Base-by-base conservation (phyloP, 768 basidiomycete species). In the Rhodotorula kratochvilovae region DNA sequence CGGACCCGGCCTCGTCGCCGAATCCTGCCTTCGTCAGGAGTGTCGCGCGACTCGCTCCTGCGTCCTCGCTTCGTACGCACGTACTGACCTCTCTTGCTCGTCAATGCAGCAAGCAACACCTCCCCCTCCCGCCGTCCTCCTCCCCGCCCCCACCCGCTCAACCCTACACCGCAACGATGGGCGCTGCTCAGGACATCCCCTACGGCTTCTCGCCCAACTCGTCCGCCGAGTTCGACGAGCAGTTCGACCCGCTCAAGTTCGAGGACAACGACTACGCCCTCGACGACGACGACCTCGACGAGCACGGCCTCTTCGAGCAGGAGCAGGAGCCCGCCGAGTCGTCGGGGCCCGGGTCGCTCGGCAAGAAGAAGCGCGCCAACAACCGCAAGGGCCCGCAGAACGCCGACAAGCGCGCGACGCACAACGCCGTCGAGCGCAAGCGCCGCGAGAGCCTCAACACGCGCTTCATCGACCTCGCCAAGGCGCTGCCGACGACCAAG, bases 341-440 rank as follows among this genome's bases (percentile, higher is more conserved):
- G 43, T 33, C 29, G 23, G n/a, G n/a, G n/a, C 43, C 31, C 3
- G 35, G 48, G 16, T 29, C 58, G 58, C 4, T 16, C 25, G 25
- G n/a, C n/a, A 66, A 66, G 63, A 56, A 43, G 46, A 66, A 66
- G 63, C 63, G 61, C 23, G 2, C 33, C 29, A 68, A 68, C 66
- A 64, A 65, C 59, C 71, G 71, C 63, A 68, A 65, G 59, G 72
- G 72, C 2, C 72, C 72, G 33, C 69, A 56, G 36, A 67, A 94
- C 63, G 94, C 93, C 62, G 95, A 97, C 80, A 90, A 94, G 81
- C 84, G 95, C 46, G 92, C 92, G 7, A 93, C 91, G 31, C 95
- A 99, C 83, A 99, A 98, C 80, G 95, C 96, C 43, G 92, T 97
- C 68, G 96, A 97, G 83, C 85, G 96, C 61, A 89, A 90, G 78